Conservation (phyloP, 129 eudicot species). For the Smallanthus sonchifolius region DNA sequence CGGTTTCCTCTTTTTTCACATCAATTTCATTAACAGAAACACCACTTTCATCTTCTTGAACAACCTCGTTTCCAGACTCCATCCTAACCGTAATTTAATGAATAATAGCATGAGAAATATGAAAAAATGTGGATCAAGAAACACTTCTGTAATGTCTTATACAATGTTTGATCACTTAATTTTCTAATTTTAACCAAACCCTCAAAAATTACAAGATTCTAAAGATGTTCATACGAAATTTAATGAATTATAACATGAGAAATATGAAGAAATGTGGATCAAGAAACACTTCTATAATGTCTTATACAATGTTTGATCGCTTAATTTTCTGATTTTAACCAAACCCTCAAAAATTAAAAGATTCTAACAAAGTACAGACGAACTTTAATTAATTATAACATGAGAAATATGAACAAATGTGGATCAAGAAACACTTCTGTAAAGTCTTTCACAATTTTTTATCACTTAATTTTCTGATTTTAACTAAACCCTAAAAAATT, state of each 20-base stretch:
- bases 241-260: background rate
- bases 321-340: background rate
- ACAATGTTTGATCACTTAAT: conserved; percentile 8
- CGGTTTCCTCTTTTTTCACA: conserved; percentile 25
- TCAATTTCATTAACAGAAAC: conserved; percentile 7
- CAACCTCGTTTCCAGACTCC: conserved; percentile 60
- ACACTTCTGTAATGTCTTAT: background rate
- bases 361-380: background rate
- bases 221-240: background rate
- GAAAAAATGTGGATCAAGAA: conserved; percentile 1
- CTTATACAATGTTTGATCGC: background rate
- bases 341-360: conserved; percentile 2
- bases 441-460: background rate
- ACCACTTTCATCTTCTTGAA: conserved; percentile 33
- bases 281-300: background rate
- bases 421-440: background rate
- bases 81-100: conserved; percentile 22
- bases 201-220: background rate
- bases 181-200: background rate
- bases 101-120: background rate
- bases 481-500: conserved; percentile 1
- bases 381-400: too few relatives aligned
- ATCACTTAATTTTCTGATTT: conserved; percentile 10
- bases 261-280: background rate
- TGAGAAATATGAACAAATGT: too few relatives aligned